Percentiles rank a stretch among this genome's conserved stretches.
Conservation (phyloP, 2,329 filamentous ascomycete genomes). For the Bipolaris sorokiniana region DNA sequence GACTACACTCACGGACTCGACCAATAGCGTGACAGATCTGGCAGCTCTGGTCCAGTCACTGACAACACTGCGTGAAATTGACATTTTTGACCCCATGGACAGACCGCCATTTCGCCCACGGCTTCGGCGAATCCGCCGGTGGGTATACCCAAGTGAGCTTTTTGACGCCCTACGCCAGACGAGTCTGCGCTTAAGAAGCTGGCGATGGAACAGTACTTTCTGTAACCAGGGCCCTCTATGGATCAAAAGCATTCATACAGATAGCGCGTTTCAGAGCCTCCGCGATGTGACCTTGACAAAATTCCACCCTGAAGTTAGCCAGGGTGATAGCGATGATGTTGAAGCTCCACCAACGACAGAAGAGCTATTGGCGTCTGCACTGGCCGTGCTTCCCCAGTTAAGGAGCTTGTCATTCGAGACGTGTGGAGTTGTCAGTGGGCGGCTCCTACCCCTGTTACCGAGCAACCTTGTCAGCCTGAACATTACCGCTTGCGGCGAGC, state of each 20-base stretch:
- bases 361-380: constrained; percentile 56
- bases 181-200: constrained; percentile 55
- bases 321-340: constrained; percentile 21
- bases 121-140: constrained; percentile 60
- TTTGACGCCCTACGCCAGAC: constrained; percentile 67
- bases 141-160: constrained; percentile 71
- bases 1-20: constrained; percentile 61
- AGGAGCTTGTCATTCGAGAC: constrained; percentile 74
- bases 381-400: constrained; percentile 67
- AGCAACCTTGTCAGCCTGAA: constrained; percentile 69
- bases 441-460: constrained; percentile 73
- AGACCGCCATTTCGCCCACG: constrained; percentile 68
- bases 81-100: constrained; percentile 74
- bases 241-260: constrained; percentile 56
- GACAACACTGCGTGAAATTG: constrained; percentile 70
- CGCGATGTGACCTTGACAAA: constrained; percentile 46
- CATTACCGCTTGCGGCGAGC: constrained; percentile 78
- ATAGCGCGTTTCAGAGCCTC: constrained; percentile 47
- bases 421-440: constrained; percentile 72
- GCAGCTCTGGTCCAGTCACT: constrained; percentile 66
- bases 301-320: constrained; percentile 34
- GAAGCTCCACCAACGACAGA: constrained; percentile 43
- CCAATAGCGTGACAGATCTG: constrained; percentile 63
- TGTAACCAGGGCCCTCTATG: constrained; percentile 43
- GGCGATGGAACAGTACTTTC: constrained; percentile 64